These are phyloP conservation scores for Begonia peltatifolia DNA, from an alignment of 306 rosid species.

Conservation along the genomic window DNA sequence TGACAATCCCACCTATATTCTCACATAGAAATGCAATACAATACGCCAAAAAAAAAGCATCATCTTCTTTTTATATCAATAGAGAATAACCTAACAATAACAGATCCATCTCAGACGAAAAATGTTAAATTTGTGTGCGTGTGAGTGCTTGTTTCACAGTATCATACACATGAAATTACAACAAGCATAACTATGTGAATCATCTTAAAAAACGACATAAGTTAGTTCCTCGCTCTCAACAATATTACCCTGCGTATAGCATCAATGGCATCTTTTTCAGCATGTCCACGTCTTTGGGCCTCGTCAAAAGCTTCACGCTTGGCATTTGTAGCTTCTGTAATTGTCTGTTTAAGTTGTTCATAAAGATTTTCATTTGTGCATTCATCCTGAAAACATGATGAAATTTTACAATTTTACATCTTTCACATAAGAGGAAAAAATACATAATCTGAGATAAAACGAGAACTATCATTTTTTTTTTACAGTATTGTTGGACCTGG, in stretches of 20 bases:
- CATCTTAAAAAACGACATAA: constrained; percentile 7
- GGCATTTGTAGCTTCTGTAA: constrained; percentile 54
- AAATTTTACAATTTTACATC: constrained; percentile 1
- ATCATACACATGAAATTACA: background rate
- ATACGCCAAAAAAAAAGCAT: too few species aligned
- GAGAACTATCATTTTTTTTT: too few species aligned
- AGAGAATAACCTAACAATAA: too few species aligned
- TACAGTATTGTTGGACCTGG: too few species aligned
- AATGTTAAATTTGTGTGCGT: too few species aligned
- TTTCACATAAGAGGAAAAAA: background rate
- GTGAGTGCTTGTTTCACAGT: too few species aligned
- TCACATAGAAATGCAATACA: too few species aligned
- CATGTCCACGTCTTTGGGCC: constrained; percentile 42
- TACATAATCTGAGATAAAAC: too few species aligned
- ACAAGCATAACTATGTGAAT: background rate
- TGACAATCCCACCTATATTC: too few species aligned
- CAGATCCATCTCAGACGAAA: too few species aligned
- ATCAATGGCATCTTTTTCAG: constrained; percentile 56
- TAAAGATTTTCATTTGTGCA: constrained; percentile 34
- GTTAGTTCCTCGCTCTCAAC: constrained; percentile 2
- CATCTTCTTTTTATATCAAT: too few species aligned
- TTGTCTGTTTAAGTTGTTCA: constrained; percentile 47
- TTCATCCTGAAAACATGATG: constrained; percentile 43
- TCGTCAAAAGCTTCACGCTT: constrained; percentile 43
- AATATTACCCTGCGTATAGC: constrained; percentile 46